Evolutionary conservation across 768 basidiomycete species (phyloP).

Genomic region (Tephrocybe rancida): DNA sequence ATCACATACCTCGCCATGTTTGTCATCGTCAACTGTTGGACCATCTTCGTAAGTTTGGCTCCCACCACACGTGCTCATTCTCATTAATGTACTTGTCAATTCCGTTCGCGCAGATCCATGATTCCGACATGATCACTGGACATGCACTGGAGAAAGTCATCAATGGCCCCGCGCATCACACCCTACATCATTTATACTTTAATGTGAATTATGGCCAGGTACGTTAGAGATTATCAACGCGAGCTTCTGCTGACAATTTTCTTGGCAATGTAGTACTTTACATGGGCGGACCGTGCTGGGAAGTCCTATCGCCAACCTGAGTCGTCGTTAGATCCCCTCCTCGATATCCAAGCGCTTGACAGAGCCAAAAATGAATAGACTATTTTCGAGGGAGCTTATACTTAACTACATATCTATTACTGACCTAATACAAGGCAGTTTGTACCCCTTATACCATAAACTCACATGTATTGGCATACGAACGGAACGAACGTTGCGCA

Average conservation of each 20-base stretch:
- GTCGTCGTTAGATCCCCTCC: constrained; percentile 80
- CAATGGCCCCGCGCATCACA: constrained; percentile 98
- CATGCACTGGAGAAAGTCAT: constrained; percentile 86
- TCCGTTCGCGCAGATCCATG: constrained; percentile 76
- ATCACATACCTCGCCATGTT: constrained; percentile 83
- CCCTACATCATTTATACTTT: constrained; percentile 95
- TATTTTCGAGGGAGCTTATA: too few species aligned
- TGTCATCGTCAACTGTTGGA: constrained; percentile 93
- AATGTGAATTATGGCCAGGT: constrained; percentile 95
- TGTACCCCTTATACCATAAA: too few species aligned
- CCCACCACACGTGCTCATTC: background rate
- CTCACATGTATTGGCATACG: too few species aligned
- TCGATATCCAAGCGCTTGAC: constrained; percentile 53
- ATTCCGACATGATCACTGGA: constrained; percentile 98
- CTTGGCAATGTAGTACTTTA: constrained; percentile 87
- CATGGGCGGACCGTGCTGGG: constrained; percentile 85
- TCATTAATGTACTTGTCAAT: background rate
- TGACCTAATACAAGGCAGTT: too few species aligned
- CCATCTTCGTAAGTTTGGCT: constrained; percentile 77
- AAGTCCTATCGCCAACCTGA: constrained; percentile 91
- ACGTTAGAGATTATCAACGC: constrained; percentile 19
- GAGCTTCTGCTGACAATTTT: constrained; percentile 2
- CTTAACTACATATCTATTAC: too few species aligned
- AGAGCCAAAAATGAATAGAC: constrained; percentile 23
- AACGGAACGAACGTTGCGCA: too few species aligned